Evolutionary conservation across 2,329 filamentous ascomycete species (phyloP), one percentile per base, ranked within the genome.

Genomic region (Fusarium sp.): DNA sequence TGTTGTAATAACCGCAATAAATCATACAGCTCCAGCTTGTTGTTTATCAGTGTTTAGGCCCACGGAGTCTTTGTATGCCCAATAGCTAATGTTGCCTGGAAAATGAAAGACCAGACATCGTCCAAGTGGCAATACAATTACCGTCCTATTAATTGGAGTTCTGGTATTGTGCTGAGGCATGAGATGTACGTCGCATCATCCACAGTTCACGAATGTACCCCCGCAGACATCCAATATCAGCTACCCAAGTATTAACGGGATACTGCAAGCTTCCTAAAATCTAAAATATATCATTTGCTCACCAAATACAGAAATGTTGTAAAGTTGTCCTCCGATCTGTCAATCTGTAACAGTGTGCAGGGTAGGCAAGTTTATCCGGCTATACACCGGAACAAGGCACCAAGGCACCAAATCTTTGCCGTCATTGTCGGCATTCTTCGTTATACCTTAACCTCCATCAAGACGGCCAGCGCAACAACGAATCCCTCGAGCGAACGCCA

Each of bases 371-470:
- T 8, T 4, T 7, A 4, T 8, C n/a, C 72, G 72, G 72, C 20
- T 69, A 70, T 70, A 70, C 34, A 10, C 52, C 72, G 72, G 72
- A 18, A 22, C 46, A 20, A 75, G 71, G 73, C 71, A 58, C 16
- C 41, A 71, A 75, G 71, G 71, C 73, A 74, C 18, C 48, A 65
- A 75, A 46, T 25, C 44, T 59, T 60, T 55, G 57, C 71, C 63
- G 51, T 69, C 59, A 60, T 67, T 40, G 41, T 66, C 58, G 62
- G 44, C 64, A 55, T 71, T 65, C 63, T 74, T 69, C 62, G 30
- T 62, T 41, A 44, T 58, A 63, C 52, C 60, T 60, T 53, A 62
- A 62, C 58, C 43, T 67, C 59, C 59, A 47, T 44, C 51, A 69
- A 65, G 46, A 60, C 61, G 38, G 46, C 64, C 55, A 58, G 51